Evolutionary conservation across 2,329 filamentous ascomycete genomes (phyloP).

Genomic region (Pyrenophora seminiperda): DNA sequence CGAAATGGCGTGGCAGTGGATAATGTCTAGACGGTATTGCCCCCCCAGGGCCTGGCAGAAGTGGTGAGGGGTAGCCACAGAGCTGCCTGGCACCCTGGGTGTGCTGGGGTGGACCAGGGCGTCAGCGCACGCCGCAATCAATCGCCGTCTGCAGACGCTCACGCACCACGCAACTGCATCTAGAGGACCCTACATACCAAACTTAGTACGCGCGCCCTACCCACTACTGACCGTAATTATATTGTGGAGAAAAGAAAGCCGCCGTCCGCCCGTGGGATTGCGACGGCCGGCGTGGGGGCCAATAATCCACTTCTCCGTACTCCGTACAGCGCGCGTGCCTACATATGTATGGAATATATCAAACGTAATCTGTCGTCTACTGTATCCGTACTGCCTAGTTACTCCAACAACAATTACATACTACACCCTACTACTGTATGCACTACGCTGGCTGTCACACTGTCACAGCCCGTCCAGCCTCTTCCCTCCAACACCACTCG

Average conservation of each 20-base stretch:
- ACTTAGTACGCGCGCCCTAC: not conserved
- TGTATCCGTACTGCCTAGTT: too few relatives aligned
- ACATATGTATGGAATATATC: not conserved
- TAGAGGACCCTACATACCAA: too few relatives aligned
- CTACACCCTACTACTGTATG: too few relatives aligned
- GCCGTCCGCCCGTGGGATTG: slow-evolving; percentile 15
- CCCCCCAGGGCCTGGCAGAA: slow-evolving; percentile 5
- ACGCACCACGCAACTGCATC: too few relatives aligned
- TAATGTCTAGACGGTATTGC: slow-evolving; percentile 12
- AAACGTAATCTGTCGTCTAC: not conserved
- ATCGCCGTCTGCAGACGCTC: not conserved
- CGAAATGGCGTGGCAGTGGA: slow-evolving; percentile 16
- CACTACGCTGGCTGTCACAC: too few relatives aligned
- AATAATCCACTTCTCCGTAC: not conserved
- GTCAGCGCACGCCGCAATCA: slow-evolving; percentile 9
- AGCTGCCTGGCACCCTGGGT: too few relatives aligned
- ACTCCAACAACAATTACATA: too few relatives aligned
- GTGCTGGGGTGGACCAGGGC: not conserved
- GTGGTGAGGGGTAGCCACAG: slow-evolving; percentile 21
- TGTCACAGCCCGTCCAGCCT: not conserved
- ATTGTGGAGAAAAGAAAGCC: slow-evolving; percentile 23
- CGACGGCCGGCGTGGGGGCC: slow-evolving; percentile 9
- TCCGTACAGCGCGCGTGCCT: too few relatives aligned
- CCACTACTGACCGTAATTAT: too few relatives aligned
- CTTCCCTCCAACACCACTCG: not conserved